These are phyloP conservation scores for Funneliformis mosseae DNA, from an alignment of 192 early-diverging fungal genomes.

Conservation along the genomic window DNA sequence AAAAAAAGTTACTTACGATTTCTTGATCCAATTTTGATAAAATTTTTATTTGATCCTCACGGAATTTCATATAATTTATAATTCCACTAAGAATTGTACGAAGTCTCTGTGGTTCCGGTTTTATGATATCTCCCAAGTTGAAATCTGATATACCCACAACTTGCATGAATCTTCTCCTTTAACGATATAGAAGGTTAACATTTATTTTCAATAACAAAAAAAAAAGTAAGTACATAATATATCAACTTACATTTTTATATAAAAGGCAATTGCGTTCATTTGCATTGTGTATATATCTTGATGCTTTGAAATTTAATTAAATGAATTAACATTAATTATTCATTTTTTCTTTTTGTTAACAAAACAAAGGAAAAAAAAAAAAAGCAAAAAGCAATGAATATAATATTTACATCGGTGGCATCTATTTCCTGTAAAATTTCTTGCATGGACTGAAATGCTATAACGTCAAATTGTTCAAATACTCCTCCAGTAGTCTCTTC, in stretches of 20 bases:
- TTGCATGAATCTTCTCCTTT: background rate
- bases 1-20: background rate
- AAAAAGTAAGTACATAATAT: background rate
- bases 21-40: background rate
- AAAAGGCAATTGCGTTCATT: background rate
- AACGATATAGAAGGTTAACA: background rate
- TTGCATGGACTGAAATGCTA: background rate
- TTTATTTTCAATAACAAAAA: background rate
- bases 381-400: background rate
- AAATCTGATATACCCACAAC: background rate
- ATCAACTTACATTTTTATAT: background rate
- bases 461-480: background rate
- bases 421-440: background rate
- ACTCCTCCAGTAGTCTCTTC: background rate
- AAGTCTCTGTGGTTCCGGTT: slow-evolving; percentile 71
- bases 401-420: background rate
- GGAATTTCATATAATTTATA: slow-evolving; percentile 91
- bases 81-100: slow-evolving; percentile 76
- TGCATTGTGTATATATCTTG: background rate
- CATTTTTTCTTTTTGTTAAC: no score
- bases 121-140: slow-evolving; percentile 61
- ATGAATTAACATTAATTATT: no score
- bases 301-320: background rate
- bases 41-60: slow-evolving; percentile 59
- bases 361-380: background rate